Evolutionary conservation across 1,284 basidiomycete species (phyloP).

Genomic region (Boletus semigastroideus): DNA sequence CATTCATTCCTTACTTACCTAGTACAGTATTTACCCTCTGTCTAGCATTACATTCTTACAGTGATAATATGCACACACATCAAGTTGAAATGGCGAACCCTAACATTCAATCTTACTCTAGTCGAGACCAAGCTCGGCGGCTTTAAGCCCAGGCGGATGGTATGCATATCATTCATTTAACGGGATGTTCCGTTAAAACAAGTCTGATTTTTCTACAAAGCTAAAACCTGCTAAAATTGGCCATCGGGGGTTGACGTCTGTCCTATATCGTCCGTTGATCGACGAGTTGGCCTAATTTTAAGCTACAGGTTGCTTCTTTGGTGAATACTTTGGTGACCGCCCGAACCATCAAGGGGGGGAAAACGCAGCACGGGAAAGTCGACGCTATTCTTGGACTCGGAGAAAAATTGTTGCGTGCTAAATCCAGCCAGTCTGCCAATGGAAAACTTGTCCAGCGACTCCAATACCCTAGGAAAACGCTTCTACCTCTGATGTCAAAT

Average conservation of each 20-base stretch:
- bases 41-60: too few relatives aligned
- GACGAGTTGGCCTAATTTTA: slow-evolving; percentile 4
- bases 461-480: slow-evolving; percentile 25
- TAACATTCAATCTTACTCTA: slow-evolving; percentile 72
- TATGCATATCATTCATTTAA: slow-evolving; percentile 35
- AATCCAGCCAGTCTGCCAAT: not conserved
- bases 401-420: not conserved
- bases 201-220: slow-evolving; percentile 62
- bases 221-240: too few relatives aligned
- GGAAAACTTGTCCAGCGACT: slow-evolving; percentile 4
- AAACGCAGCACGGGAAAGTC: not conserved
- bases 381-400: not conserved
- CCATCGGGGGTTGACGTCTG: slow-evolving; percentile 67
- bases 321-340: slow-evolving; percentile 73
- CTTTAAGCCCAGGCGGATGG: slow-evolving; percentile 53
- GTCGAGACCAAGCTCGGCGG: slow-evolving; percentile 42
- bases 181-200: slow-evolving; percentile 35
- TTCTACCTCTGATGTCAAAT: slow-evolving; percentile 47
- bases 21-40: too few relatives aligned
- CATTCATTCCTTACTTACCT: too few relatives aligned
- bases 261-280: slow-evolving; percentile 2
- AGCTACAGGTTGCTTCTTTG: slow-evolving; percentile 62
- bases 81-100: slow-evolving; percentile 69
- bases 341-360: slow-evolving; percentile 26
- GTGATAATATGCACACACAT: not conserved